These are phyloP conservation scores for Rhizophagus clarus DNA, from an alignment of 192 early-diverging fungal genomes.

Conservation along the genomic window DNA sequence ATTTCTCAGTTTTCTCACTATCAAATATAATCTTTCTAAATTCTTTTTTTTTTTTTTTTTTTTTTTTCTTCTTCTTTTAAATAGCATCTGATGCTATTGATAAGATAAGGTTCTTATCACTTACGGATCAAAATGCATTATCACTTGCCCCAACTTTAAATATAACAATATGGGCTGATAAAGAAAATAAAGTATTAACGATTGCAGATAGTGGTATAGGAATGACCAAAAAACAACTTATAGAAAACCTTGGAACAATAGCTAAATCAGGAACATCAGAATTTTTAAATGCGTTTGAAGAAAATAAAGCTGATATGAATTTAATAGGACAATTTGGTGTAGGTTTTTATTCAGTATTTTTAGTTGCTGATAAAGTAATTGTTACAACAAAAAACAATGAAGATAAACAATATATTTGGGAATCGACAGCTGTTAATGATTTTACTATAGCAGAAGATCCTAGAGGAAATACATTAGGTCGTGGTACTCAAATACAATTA, in stretches of 20 bases:
- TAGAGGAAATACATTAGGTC: slow-evolving; percentile 84
- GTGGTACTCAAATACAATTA: slow-evolving; percentile 93
- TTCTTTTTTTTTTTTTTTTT: neutral
- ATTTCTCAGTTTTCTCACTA: neutral
- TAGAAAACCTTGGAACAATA: slow-evolving; percentile 94
- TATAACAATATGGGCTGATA: slow-evolving; percentile 80
- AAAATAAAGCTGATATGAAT: slow-evolving; percentile 71
- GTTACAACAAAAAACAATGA: slow-evolving; percentile 91
- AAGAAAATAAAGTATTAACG: slow-evolving; percentile 70
- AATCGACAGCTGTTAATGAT: slow-evolving; percentile 86
- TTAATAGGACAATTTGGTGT: slow-evolving; percentile 99
- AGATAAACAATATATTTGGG: slow-evolving; percentile 90
- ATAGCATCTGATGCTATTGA: slow-evolving; percentile 90
- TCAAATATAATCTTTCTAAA: neutral
- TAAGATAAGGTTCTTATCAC: slow-evolving; percentile 80
- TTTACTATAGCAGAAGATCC: slow-evolving; percentile 92
- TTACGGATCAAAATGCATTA: slow-evolving; percentile 71
- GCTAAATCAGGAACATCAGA: slow-evolving; percentile 97
- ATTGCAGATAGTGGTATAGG: slow-evolving; percentile 95
- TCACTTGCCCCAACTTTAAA: slow-evolving; percentile 70
- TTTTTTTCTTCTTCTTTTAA: neutral
- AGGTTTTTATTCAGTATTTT: slow-evolving; percentile 97
- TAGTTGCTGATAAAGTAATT: slow-evolving; percentile 93
- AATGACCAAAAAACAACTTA: slow-evolving; percentile 89
- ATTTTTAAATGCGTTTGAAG: slow-evolving; percentile 80